These are phyloP conservation scores for Pseudomonodictys pantanalensis DNA, from an alignment of 495 filamentous ascomycete species.

Conservation along the genomic window DNA sequence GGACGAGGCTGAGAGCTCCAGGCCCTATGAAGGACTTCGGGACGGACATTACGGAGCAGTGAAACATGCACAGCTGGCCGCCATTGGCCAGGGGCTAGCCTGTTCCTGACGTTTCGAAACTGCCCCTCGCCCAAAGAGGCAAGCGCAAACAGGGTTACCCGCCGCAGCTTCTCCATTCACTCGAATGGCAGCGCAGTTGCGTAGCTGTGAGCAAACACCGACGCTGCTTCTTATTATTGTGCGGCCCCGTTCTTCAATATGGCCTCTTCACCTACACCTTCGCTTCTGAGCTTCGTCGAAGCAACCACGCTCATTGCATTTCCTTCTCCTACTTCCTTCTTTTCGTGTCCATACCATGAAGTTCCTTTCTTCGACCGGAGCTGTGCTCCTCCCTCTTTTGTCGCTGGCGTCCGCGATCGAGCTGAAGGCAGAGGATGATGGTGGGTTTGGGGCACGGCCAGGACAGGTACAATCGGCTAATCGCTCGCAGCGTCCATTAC, in stretches of 20 bases:
- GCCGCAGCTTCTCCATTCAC: background rate
- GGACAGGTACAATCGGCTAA: too few relatives aligned
- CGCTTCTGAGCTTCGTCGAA: slow-evolving; percentile 18
- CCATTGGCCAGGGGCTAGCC: background rate
- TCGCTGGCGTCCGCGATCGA: slow-evolving; percentile 33
- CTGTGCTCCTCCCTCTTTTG: slow-evolving; percentile 25
- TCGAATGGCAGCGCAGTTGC: background rate
- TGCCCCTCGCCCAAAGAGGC: background rate
- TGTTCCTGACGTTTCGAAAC: slow-evolving; percentile 1
- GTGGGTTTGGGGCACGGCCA: too few relatives aligned
- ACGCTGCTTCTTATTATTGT: slow-evolving; percentile 7
- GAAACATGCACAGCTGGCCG: background rate
- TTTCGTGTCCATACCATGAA: slow-evolving; percentile 14
- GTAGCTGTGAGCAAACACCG: slow-evolving; percentile 1
- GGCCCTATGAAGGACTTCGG: background rate
- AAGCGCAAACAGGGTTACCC: background rate
- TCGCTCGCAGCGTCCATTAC: slow-evolving; percentile 46
- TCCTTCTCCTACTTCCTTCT: slow-evolving; percentile 9
- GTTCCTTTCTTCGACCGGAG: slow-evolving; percentile 18
- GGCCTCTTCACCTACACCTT: slow-evolving; percentile 5
- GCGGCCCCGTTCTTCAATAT: slow-evolving; percentile 4
- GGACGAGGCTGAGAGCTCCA: background rate
- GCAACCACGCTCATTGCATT: slow-evolving; percentile 22
- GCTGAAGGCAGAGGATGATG: slow-evolving; percentile 45
- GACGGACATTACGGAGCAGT: background rate